Evolutionary conservation across 2,329 filamentous ascomycete species (phyloP), one percentile per base, ranked within the genome.

Genomic region (Venturia effusa): DNA sequence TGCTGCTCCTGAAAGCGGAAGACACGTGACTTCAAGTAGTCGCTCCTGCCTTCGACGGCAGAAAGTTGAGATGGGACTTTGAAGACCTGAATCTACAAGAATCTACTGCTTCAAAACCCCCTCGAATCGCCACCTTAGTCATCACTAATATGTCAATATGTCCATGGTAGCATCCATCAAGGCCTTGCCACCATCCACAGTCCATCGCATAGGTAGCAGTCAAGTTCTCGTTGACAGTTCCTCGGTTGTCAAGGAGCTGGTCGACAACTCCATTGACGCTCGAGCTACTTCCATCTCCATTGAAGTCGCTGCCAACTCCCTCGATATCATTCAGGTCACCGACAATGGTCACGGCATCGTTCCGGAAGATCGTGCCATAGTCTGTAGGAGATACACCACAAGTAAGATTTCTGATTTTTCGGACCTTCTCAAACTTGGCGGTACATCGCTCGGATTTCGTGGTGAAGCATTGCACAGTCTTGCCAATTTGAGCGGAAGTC

Each of bases 201-300:
- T 48, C 19, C 57, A 48, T 8, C 62, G 27, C 13, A 51, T 92
- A 7, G 82, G 84, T 41, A 84, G 88, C 8, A 79, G 83, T 2
- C 79, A 86, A 68, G 79, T 81, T 57, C 80, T 92, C 61, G 78
- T 81, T 5, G 83, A 83, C 8, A 81, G 88, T 0, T 75, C 79
- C 15, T 81, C 83, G 13, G 75, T 90, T 2, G 82, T 91, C 68
- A 92, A 92, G 71, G 89, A 92, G 73, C 83, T 92, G 4, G 74
- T 92, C 39, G 89, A 92, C 68, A 92, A 93, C 72, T 81, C 88
- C 54, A 80, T 92, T 24, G 89, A 93, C 73, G 87, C 88, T 8
- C 78, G 81, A 62, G 88, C 89, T 15, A 87, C 82, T 1, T 81
- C 80, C 1, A 78, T 93, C 64, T 83, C 88, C 62, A 76, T 92